Conservation (phyloP, 768 basidiomycete species). For the Russula abietina region DNA sequence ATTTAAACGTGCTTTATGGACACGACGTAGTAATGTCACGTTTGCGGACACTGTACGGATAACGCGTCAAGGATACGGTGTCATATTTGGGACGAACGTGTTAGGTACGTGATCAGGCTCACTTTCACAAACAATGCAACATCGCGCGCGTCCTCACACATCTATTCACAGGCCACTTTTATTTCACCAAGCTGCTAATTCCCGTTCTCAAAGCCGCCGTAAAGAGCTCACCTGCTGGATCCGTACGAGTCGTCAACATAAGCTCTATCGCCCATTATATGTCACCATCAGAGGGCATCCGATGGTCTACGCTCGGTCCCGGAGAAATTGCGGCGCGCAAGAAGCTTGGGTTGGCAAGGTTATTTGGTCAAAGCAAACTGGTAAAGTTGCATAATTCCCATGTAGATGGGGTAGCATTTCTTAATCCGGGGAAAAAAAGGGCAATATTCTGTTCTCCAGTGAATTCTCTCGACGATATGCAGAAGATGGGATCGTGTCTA, state of each 20-base stretch:
- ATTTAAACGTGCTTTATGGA: not conserved
- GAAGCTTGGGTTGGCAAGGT: not conserved
- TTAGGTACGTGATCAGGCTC: not conserved
- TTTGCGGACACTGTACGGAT: too few species aligned
- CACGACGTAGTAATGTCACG: not conserved
- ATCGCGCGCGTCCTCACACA: not conserved
- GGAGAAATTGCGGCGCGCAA: not conserved
- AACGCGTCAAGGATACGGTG: not conserved
- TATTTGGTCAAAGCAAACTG: too few species aligned
- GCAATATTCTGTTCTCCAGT: not conserved
- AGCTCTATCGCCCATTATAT: too few species aligned
- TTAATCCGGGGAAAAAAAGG: not conserved
- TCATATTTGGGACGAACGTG: slow-evolving; percentile 1
- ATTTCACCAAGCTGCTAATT: slow-evolving; percentile 6
- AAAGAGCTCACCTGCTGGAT: too few species aligned
- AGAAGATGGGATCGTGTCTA: too few species aligned
- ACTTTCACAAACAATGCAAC: not conserved
- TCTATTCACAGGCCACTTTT: not conserved
- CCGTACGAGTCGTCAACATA: too few species aligned
- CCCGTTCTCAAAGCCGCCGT: too few species aligned
- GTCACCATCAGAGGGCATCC: too few species aligned
- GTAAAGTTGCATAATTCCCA: not conserved
- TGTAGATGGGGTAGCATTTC: not conserved
- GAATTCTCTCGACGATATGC: too few species aligned
- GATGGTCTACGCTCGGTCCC: too few species aligned